Evolutionary conservation across 2,329 filamentous ascomycete genomes (phyloP), one percentile per base, ranked within the genome.

Genomic region (Monosporascus sp.): DNA sequence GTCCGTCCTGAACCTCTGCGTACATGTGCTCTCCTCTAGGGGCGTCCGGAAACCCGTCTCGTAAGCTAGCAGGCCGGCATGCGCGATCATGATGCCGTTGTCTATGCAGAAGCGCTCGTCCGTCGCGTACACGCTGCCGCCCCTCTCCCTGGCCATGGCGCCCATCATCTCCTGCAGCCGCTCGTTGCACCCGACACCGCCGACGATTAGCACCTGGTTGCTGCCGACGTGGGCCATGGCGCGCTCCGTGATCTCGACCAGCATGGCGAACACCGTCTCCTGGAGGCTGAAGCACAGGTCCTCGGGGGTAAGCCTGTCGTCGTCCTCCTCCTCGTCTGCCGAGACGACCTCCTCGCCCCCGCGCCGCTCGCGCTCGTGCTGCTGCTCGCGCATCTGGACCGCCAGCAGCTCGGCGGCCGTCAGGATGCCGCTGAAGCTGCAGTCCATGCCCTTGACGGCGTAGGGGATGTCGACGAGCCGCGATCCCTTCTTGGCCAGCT

Each of bases 71-170:
- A 99, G 73, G 2, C 94, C 94, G 2, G 94, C 94, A 71, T 99
- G 93, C 1, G 94, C 94, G 75, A 99, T 99, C 94, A 99, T 99
- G 68, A 99, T 97, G 48, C 94, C 94, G 65, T 99, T 99, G 72
- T 99, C 94, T 63, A 99, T 99, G 70, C 94, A 99, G 70, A 96
- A 99, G 46, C 94, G 81, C 77, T 99, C 94, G 69, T 99, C 94
- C 0, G 93, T 97, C 24, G 94, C 92, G 73, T 89, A 97, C 3
- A 97, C 90, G 64, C 85, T 92, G 4, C 94, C 94, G 51, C 91
- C 90, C 38, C 94, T 78, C 70, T 96, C 92, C 45, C 78, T 78
- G 17, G 92, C 93, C 94, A 99, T 99, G 47, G 88, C 78, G 17
- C 90, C 92, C 94, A 99, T 99, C 94, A 99, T 99, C 65, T 96